Conservation (phyloP, 148 eudicot genomes). For the Cornus controversa region DNA sequence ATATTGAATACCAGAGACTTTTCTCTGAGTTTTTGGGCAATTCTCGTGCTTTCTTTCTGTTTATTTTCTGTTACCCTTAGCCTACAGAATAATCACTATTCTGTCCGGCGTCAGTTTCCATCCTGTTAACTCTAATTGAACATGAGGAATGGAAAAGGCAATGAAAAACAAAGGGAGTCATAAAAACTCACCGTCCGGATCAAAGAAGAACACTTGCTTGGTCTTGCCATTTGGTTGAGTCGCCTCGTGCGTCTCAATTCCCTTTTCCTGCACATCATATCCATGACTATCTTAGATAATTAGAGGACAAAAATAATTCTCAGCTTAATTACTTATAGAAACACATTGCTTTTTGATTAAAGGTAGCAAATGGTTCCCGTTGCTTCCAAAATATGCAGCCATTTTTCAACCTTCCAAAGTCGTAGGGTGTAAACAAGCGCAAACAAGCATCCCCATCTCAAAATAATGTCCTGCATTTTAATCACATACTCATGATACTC, state of each 20-base stretch:
- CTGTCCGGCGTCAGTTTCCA: too few relatives aligned
- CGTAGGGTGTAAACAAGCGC: not conserved
- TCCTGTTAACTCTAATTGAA: too few relatives aligned
- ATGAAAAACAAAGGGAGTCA: not conserved
- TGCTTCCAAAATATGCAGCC: not conserved
- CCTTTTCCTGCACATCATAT: conserved; percentile 57
- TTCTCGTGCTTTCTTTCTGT: too few relatives aligned
- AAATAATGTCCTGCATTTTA: not conserved
- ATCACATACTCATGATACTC: not conserved
- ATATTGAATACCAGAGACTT: too few relatives aligned
- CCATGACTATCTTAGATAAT: not conserved
- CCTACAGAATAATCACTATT: too few relatives aligned
- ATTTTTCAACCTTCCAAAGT: not conserved
- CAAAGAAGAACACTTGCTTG: conserved; percentile 92
- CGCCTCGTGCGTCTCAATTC: conserved; percentile 64
- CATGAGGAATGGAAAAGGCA: not conserved
- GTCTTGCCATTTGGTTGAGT: conserved; percentile 72
- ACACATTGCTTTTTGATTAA: not conserved
- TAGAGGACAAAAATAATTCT: not conserved
- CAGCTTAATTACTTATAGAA: not conserved
- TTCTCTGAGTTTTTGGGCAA: too few relatives aligned
- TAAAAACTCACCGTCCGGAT: conserved; percentile 72
- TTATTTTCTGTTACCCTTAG: too few relatives aligned
- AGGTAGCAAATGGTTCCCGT: not conserved
- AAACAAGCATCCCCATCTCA: not conserved